Percentiles rank a stretch among this genome's conserved stretches.
These are phyloP conservation scores for Leccinum idahoense DNA, from an alignment of 1,284 basidiomycete genomes.

Conservation along the genomic window DNA sequence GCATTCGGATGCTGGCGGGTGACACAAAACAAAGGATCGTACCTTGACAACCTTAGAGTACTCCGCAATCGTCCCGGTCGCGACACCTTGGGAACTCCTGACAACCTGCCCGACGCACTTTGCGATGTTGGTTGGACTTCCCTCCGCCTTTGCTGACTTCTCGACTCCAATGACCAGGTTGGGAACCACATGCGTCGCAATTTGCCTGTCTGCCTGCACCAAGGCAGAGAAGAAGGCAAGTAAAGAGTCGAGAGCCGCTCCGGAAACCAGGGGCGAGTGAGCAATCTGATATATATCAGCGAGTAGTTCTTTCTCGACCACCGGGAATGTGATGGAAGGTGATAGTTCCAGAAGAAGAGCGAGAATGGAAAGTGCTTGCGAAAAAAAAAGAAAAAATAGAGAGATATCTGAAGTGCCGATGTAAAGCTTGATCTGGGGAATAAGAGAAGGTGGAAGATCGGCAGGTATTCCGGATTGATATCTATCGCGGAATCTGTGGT, in stretches of 20 bases:
- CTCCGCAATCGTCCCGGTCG: slow-evolving; percentile 75
- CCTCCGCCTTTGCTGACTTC: slow-evolving; percentile 51
- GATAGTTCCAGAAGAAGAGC: slow-evolving; percentile 68
- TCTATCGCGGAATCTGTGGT: slow-evolving; percentile 32
- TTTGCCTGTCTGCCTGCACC: slow-evolving; percentile 78
- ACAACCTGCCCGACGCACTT: slow-evolving; percentile 82
- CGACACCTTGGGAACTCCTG: slow-evolving; percentile 59
- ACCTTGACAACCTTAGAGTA: slow-evolving; percentile 79
- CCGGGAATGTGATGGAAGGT: slow-evolving; percentile 60
- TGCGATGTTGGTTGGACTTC: slow-evolving; percentile 67
- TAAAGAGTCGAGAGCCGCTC: slow-evolving; percentile 73
- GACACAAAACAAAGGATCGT: slow-evolving; percentile 3
- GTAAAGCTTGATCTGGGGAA: slow-evolving; percentile 72
- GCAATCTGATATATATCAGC: slow-evolving; percentile 67
- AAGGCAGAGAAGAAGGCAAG: slow-evolving; percentile 77
- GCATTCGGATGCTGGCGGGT: slow-evolving; percentile 1
- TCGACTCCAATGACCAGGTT: slow-evolving; percentile 61
- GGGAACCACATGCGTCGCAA: slow-evolving; percentile 71
- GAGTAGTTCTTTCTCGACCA: slow-evolving; percentile 69
- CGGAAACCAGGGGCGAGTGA: slow-evolving; percentile 73
- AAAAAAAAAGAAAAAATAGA: slow-evolving; percentile 60
- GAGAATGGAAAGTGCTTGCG: slow-evolving; percentile 68
- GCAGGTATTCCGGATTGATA: slow-evolving; percentile 61
- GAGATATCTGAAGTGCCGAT: slow-evolving; percentile 71
- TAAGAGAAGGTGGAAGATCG: slow-evolving; percentile 56